A percentile compares a stretch with the other conserved stretches of the same genome.
These are phyloP conservation scores for Kwoniella bestiolae DNA, from an alignment of 768 basidiomycete species.

Conservation along the genomic window DNA sequence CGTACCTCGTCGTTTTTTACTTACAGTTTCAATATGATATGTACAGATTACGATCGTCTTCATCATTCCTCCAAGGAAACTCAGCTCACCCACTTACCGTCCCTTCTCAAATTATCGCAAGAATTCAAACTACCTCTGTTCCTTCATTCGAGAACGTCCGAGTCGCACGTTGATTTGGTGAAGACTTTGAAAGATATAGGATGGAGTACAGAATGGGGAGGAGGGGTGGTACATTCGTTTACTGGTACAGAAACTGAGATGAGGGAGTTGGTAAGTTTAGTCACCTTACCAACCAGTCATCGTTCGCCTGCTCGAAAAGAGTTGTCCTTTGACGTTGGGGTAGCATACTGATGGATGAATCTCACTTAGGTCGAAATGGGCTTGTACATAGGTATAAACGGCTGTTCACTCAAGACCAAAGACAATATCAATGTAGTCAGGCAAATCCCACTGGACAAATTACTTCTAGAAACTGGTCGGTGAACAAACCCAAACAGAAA, in stretches of 20 bases:
- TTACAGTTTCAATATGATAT: background rate
- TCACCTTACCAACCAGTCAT: no score
- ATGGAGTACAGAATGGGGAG: conserved; percentile 65
- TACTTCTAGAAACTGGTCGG: conserved; percentile 77
- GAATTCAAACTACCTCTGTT: conserved; percentile 76
- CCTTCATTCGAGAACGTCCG: conserved; percentile 69
- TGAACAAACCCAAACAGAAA: background rate
- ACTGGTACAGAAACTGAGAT: conserved; percentile 71
- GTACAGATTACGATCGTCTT: conserved; percentile 74
- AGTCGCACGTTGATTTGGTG: conserved; percentile 74
- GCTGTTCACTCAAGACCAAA: conserved; percentile 75
- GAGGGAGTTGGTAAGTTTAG: conserved; percentile 65
- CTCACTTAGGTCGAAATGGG: conserved; percentile 78
- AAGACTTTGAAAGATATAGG: conserved; percentile 69
- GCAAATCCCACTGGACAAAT: conserved; percentile 64
- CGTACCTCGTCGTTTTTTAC: no score
- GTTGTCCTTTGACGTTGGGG: no score
- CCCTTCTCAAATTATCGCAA: conserved; percentile 70
- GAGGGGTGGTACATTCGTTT: conserved; percentile 83
- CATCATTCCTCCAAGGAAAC: conserved; percentile 67
- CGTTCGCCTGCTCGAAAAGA: no score
- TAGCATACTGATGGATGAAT: no score
- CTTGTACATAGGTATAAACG: conserved; percentile 73
- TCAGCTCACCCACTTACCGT: conserved; percentile 70
- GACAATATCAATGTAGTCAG: conserved; percentile 67